Percentiles rank a stretch among this genome's conserved stretches.
Conservation (phyloP, 1,139 yeast species). For the Suzukiozyma palmioleophila region DNA sequence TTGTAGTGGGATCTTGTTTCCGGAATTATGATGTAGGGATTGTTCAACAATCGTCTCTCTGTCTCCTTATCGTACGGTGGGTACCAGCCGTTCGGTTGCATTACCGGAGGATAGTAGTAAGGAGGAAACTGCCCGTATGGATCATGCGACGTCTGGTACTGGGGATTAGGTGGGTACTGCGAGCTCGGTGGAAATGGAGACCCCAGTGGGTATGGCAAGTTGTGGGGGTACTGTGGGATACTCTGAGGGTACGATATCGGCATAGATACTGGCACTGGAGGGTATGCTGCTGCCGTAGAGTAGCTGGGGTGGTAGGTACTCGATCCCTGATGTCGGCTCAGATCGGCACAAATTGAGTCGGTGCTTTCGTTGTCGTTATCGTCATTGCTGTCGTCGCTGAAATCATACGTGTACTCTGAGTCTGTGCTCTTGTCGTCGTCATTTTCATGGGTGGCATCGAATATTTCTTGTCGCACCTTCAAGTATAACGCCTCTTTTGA, state of each 20-base stretch:
- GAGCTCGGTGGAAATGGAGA: background rate
- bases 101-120: slow-evolving; percentile 4
- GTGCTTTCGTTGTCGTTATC: slow-evolving; percentile 1
- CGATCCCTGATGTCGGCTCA: background rate
- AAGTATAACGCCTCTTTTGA: slow-evolving; percentile 39
- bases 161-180: background rate
- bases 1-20: slow-evolving; percentile 9
- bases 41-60: slow-evolving; percentile 25
- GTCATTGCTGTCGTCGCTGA: background rate
- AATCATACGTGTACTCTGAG: background rate
- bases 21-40: slow-evolving; percentile 29
- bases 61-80: slow-evolving; percentile 25
- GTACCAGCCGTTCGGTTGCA: slow-evolving; percentile 4
- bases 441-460: slow-evolving; percentile 25
- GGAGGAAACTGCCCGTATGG: slow-evolving; percentile 4
- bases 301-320: background rate
- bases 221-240: background rate
- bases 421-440: slow-evolving; percentile 14
- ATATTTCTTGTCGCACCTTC: slow-evolving; percentile 43
- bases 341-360: background rate
- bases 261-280: slow-evolving; percentile 6
- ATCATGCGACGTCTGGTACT: slow-evolving; percentile 2
- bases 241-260: background rate
- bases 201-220: background rate
- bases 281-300: slow-evolving; percentile 1